Evolutionary conservation across 257 asterid species (phyloP).

Genomic region (Apocynum venetum): DNA sequence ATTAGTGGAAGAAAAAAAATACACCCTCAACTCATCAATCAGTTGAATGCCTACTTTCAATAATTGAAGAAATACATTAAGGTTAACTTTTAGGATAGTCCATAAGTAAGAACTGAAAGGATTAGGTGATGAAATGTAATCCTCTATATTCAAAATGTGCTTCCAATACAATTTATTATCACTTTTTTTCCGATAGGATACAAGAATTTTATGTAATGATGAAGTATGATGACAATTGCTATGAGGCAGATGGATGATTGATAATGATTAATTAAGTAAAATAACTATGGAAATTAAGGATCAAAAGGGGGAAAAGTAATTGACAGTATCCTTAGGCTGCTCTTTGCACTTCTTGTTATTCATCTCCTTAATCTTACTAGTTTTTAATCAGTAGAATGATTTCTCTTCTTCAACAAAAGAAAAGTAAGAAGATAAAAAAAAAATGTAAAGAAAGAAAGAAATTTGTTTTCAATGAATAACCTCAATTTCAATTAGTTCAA

Average conservation of each 20-base stretch:
- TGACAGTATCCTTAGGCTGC: slow-evolving; percentile 9
- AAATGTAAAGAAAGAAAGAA: not conserved
- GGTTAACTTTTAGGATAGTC: no score
- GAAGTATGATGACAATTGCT: slow-evolving; percentile 7
- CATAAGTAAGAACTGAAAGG: no score
- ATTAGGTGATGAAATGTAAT: no score
- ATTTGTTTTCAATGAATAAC: not conserved
- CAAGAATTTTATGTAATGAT: not conserved
- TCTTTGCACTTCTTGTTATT: slow-evolving; percentile 4
- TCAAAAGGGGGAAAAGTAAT: not conserved
- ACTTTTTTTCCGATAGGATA: no score
- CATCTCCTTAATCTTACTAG: not conserved
- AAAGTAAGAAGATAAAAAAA: not conserved
- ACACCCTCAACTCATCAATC: no score
- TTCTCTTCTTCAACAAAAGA: not conserved
- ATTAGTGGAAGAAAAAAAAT: no score
- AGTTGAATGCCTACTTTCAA: no score
- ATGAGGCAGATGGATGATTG: not conserved
- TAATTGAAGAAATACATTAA: no score
- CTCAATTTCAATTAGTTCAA: not conserved
- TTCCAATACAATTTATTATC: no score
- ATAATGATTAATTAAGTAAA: not conserved
- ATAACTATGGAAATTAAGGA: slow-evolving; percentile 12
- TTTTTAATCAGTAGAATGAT: not conserved
- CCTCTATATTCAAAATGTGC: no score